phyloP scores from a whole-genome alignment of 306 rosid species.

The Gillenia trifoliata region DNA sequence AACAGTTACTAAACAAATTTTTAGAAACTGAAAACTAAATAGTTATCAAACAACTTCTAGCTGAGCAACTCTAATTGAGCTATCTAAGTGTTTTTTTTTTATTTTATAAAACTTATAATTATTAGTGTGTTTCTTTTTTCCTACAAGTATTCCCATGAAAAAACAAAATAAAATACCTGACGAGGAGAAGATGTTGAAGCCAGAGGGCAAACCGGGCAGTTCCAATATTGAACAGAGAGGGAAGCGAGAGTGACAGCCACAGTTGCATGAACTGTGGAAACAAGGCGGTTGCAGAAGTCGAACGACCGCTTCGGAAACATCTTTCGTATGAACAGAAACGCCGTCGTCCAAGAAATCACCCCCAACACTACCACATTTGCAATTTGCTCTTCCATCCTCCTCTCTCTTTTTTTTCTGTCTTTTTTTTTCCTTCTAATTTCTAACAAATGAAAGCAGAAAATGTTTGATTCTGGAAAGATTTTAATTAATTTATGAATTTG shows the following conservation, averaged over 20 bases:
- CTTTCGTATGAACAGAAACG: constrained; percentile 42
- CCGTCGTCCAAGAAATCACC: constrained; percentile 61
- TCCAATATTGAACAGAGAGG: constrained; percentile 63
- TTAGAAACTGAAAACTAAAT: no score
- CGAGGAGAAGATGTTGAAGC: constrained; percentile 48
- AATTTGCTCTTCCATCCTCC: constrained; percentile 14
- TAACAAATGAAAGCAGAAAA: neutral
- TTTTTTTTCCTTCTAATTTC: neutral
- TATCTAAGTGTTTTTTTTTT: no score
- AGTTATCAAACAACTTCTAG: no score
- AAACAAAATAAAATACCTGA: constrained; percentile 37
- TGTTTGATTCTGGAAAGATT: neutral
- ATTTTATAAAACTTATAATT: no score
- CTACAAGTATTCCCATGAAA: no score
- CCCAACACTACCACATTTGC: constrained; percentile 42
- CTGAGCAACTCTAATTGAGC: no score
- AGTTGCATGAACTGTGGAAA: constrained; percentile 65
- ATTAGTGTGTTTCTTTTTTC: no score
- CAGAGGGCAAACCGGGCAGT: constrained; percentile 60
- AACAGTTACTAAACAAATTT: no score
- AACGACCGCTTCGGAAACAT: constrained; percentile 44
- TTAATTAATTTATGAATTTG: neutral
- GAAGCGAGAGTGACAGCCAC: constrained; percentile 62
- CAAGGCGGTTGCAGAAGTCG: constrained; percentile 61
- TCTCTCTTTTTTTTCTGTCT: constrained; percentile 30